These are phyloP conservation scores for Serendipita sp. DNA, from an alignment of 768 basidiomycete genomes.

Conservation along the genomic window DNA sequence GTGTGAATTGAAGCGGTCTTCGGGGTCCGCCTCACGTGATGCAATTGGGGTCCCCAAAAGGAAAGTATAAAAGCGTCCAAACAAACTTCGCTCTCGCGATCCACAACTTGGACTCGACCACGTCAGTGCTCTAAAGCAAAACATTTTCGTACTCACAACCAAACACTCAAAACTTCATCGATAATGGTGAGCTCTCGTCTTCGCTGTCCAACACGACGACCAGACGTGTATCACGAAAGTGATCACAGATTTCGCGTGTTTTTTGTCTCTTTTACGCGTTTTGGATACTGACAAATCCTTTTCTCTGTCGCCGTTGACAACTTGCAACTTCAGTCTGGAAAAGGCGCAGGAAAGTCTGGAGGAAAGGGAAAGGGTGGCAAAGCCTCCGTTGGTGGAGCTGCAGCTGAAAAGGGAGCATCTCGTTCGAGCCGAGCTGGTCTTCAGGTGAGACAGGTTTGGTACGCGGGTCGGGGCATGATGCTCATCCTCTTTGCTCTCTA, in stretches of 20 bases:
- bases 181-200: slow-evolving; percentile 1
- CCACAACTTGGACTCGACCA: not conserved
- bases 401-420: slow-evolving; percentile 36
- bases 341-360: slow-evolving; percentile 38
- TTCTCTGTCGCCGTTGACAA: not conserved
- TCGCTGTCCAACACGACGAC: not conserved
- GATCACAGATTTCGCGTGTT: not conserved
- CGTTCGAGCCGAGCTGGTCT: slow-evolving; percentile 42
- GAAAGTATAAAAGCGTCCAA: too few species aligned
- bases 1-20: too few species aligned
- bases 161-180: not conserved
- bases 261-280: not conserved
- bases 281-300: slow-evolving; percentile 3
- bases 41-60: too few species aligned
- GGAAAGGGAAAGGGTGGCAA: slow-evolving; percentile 26
- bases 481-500: slow-evolving; percentile 19
- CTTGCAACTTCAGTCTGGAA: slow-evolving; percentile 28
- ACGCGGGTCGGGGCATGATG: slow-evolving; percentile 4
- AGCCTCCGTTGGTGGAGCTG: slow-evolving; percentile 20
- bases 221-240: not conserved
- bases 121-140: not conserved
- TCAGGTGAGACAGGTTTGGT: slow-evolving; percentile 18
- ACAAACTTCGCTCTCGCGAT: not conserved
- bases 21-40: too few species aligned
- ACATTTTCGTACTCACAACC: not conserved